Base-by-base conservation (phyloP, 2,329 filamentous ascomycete species). In the Aureobasidium lini region DNA sequence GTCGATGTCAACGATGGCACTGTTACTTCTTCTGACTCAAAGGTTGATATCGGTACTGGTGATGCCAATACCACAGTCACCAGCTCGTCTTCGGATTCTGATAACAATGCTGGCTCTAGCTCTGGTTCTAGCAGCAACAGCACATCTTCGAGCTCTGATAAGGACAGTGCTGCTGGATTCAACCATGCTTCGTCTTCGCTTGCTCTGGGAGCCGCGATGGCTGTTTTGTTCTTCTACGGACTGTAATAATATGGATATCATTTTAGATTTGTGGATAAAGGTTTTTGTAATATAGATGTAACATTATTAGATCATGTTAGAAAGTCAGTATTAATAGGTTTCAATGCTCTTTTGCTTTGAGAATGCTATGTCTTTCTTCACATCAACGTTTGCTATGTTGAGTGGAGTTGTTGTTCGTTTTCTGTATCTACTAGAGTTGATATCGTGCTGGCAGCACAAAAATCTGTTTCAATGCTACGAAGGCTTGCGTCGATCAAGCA, bases 1-100 rank as follows among this genome's bases (percentile, higher is more conserved):
- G 18, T 65, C 10, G 62, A 65, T 47, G 60, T 65, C 48, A 59
- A 49, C 4, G 50, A 61, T 44, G 61, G 60, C 6, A 43, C 39
- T 18, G 18, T 59, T 8, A 28, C 37, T n/a, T 1, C 57, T 16
- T 13, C 29, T 1, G 28, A 59, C 8, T 11, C 28, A 16, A 46
- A 49, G 23, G 39, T 59, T 15, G 57, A 59, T 44, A 42, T 59
- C 13, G 57, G 57, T 28, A 59, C 57, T 29, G 57, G 57, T 11
- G 37, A 34, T n/a, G 57, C 46, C 13, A 50, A 49, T 18, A 40
- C 57, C 13, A 43, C 46, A 37, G 57, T 57, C 7, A 23, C 52
- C 18, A 46, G 52, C 52, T 57, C 50, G 18, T 16, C 50, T 31
- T 54, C 48, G 7, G 50, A 54, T 10, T 54, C 50, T 43, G 37